Percentiles rank a stretch among this genome's conserved stretches.
Evolutionary conservation across 345 rosid species (phyloP).

Genomic region (Ceriops tagal): DNA sequence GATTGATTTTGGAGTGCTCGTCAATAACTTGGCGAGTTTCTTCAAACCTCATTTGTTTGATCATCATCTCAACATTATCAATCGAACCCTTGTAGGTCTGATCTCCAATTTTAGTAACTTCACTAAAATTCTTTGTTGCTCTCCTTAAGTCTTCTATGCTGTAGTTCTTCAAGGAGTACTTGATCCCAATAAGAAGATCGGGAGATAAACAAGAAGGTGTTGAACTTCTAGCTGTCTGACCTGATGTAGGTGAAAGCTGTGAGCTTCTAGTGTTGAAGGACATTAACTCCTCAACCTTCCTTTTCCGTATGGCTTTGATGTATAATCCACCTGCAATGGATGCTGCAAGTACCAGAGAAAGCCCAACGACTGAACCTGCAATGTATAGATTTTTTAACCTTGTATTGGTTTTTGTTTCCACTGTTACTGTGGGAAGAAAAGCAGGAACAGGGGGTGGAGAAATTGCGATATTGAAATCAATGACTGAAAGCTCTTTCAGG

Average conservation of each 20-base stretch:
- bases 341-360: conserved; percentile 26
- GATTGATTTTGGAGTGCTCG: conserved; percentile 51
- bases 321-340: conserved; percentile 31
- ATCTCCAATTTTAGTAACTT: conserved; percentile 37
- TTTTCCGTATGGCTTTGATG: conserved; percentile 23
- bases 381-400: conserved; percentile 37
- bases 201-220: conserved; percentile 49
- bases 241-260: conserved; percentile 30
- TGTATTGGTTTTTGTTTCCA: conserved; percentile 10
- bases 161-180: conserved; percentile 39
- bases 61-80: conserved; percentile 38
- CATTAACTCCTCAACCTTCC: conserved; percentile 27
- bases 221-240: conserved; percentile 33
- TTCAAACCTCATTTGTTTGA: conserved; percentile 43
- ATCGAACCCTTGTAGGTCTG: conserved; percentile 33
- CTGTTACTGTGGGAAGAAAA: conserved; percentile 39
- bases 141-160: conserved; percentile 34
- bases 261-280: conserved; percentile 43
- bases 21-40: conserved; percentile 42
- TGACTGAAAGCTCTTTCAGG: conserved; percentile 19
- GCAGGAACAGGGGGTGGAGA: conserved; percentile 41
- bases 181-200: conserved; percentile 49
- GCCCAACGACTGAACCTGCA: conserved; percentile 43
- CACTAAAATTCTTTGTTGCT: conserved; percentile 38
- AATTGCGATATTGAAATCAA: conserved; percentile 21